Base-by-base conservation (phyloP, 1,284 basidiomycete genomes). In the Apiotrichum sp. region DNA sequence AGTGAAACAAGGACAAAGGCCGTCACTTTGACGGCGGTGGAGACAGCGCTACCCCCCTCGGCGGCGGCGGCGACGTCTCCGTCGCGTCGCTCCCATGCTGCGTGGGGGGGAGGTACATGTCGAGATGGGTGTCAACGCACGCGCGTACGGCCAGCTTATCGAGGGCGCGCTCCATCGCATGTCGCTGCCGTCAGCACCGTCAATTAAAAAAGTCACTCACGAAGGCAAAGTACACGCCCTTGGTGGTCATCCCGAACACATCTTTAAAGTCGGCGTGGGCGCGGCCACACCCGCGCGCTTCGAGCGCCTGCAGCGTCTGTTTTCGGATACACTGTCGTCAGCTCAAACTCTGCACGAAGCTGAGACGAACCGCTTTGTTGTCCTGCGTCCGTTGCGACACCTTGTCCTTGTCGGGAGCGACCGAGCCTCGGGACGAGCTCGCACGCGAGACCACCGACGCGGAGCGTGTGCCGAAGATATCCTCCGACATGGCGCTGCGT, bases 151-250 rank as follows among this genome's bases (percentile, higher is more conserved):
- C 59, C 49, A 59, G 57, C 45, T 9, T 38, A 38, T 38, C 36
- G 13, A 38, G 9, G 3, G 36, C 13, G n/a, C 11, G 10, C 3
- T 11, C n/a, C 41, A 14, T 42, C 41, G 11, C 41, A 7, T 13
- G 29, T 29, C 29, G 29, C 41, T 16, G 11, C 43, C 6, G 31
- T 5, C 43, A 29, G 6, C 36, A 10, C 36, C 36, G 22, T 16
- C 8, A 6, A 3, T 22, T 22, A 22, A 22, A 22, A 22, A 22
- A 22, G 22, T 13, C 5, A 66, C 74, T 61, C 51, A 76, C 74
- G 48, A 76, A 64, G 1, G 69, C 72, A 62, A 76, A 75, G 48
- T 67, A 69, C 1, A 62, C 59, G 4, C 73, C 73, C 55, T 70
- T 71, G 32, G 68, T 74, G 3, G 65, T 62, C 46, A 69, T 66